Percentiles rank a stretch among this genome's conserved stretches.
phyloP scores from a whole-genome alignment of 768 basidiomycete genomes.

The Suillus discolor region DNA sequence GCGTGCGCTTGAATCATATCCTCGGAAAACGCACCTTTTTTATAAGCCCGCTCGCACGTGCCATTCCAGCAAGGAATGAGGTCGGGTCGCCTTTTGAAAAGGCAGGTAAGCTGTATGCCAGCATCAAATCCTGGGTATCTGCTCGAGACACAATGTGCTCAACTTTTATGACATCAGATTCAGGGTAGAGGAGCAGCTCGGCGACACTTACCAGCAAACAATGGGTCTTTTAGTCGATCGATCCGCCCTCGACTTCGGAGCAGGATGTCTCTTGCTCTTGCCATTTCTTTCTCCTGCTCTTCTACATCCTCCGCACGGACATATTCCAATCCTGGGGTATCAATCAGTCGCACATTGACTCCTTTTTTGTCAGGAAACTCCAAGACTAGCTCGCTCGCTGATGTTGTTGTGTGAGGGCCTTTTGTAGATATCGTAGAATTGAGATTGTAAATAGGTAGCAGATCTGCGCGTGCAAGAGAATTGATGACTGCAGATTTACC shows the following conservation, averaged over 20 bases:
- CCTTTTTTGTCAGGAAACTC: constrained; percentile 43
- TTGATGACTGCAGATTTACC: constrained; percentile 90
- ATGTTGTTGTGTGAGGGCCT: constrained; percentile 70
- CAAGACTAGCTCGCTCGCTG: constrained; percentile 61
- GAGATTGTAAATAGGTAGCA: constrained; percentile 58
- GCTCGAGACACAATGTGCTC: constrained; percentile 68
- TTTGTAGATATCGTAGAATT: constrained; percentile 50
- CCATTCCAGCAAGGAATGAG: constrained; percentile 77
- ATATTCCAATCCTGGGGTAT: constrained; percentile 80
- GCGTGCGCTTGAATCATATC: constrained; percentile 8
- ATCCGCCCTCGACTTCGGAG: constrained; percentile 78
- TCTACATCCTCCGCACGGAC: constrained; percentile 43
- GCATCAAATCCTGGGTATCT: constrained; percentile 81
- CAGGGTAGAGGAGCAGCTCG: constrained; percentile 5
- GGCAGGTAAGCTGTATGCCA: constrained; percentile 81
- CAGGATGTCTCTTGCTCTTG: constrained; percentile 68
- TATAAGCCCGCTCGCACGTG: constrained; percentile 71
- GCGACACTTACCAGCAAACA: constrained; percentile 58
- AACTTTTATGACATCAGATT: constrained; percentile 44
- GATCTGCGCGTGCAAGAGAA: constrained; percentile 58
- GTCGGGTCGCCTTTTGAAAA: constrained; percentile 67
- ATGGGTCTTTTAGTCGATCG: constrained; percentile 82
- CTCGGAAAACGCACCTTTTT: constrained; percentile 60
- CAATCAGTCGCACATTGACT: constrained; percentile 63
- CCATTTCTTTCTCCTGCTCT: constrained; percentile 24